Evolutionary conservation across 2,329 filamentous ascomycete species (phyloP).

Genomic region (Cryphonectria nitschkei): DNA sequence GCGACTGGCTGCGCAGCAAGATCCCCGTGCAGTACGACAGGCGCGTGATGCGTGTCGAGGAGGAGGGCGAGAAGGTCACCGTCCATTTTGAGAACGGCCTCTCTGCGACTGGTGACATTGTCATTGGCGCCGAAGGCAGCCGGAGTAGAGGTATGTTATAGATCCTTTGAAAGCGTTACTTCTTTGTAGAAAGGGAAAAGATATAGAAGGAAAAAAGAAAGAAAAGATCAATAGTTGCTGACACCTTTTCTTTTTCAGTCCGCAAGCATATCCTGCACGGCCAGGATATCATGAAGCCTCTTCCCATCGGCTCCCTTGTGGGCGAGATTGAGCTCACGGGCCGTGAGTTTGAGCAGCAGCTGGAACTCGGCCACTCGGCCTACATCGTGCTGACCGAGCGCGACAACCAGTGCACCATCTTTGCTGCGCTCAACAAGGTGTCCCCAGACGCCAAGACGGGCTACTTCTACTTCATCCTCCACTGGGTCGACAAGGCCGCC

Average conservation of each 20-base stretch:
- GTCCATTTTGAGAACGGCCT: conserved; percentile 49
- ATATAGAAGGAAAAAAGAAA: too few species aligned
- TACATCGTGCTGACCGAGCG: conserved; percentile 30
- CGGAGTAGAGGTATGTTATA: conserved; percentile 40
- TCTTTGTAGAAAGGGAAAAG: too few species aligned
- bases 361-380: conserved; percentile 39
- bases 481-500: conserved; percentile 30
- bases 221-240: conserved; percentile 4
- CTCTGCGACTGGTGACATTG: conserved; percentile 45
- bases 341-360: conserved; percentile 37
- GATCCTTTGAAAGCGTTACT: not conserved
- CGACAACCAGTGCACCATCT: conserved; percentile 26
- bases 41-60: conserved; percentile 39
- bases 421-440: conserved; percentile 35
- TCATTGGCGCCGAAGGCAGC: conserved; percentile 53
- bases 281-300: conserved; percentile 34
- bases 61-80: conserved; percentile 40
- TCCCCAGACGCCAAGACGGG: conserved; percentile 30
- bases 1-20: conserved; percentile 35
- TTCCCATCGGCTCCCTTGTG: conserved; percentile 36
- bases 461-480: conserved; percentile 38
- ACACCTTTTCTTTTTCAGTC: conserved; percentile 30
- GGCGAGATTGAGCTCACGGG: conserved; percentile 36
- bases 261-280: conserved; percentile 38
- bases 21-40: conserved; percentile 46